These are phyloP conservation scores for Aspergillus texensis DNA, from an alignment of 2,329 filamentous ascomycete species.

Conservation along the genomic window DNA sequence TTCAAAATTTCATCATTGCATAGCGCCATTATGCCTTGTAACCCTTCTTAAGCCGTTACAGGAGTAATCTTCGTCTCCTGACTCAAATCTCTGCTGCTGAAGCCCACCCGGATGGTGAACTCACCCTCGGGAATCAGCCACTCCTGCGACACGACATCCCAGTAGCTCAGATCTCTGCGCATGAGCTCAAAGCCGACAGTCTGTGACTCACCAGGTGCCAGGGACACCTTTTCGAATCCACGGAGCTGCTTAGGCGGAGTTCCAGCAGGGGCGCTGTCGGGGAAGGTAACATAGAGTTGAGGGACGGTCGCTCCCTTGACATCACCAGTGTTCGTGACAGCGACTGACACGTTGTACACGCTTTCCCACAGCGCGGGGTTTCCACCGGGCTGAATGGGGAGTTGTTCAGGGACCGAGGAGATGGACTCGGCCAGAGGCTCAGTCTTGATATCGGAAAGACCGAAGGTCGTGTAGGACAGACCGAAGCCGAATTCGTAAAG, in stretches of 20 bases:
- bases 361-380: slow-evolving; percentile 18
- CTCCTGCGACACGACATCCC: slow-evolving; percentile 60
- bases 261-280: slow-evolving; percentile 29
- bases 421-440: slow-evolving; percentile 46
- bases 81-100: slow-evolving; percentile 6
- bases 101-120: slow-evolving; percentile 2
- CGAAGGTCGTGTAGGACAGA: slow-evolving; percentile 70
- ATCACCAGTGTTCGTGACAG: slow-evolving; percentile 71
- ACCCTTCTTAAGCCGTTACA: not conserved
- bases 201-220: slow-evolving; percentile 52
- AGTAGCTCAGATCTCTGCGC: slow-evolving; percentile 65
- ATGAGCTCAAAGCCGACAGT: slow-evolving; percentile 56
- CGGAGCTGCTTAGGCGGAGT: slow-evolving; percentile 56
- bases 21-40: not conserved
- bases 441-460: slow-evolving; percentile 73
- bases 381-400: slow-evolving; percentile 48
- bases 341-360: slow-evolving; percentile 49
- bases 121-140: slow-evolving; percentile 47
- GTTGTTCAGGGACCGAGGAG: slow-evolving; percentile 54
- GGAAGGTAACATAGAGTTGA: slow-evolving; percentile 50
- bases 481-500: slow-evolving; percentile 54
- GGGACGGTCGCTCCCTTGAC: slow-evolving; percentile 69
- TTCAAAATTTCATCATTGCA: not conserved
- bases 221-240: slow-evolving; percentile 62
- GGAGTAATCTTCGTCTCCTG: not conserved